phyloP scores from a whole-genome alignment of 495 filamentous ascomycete genomes.

The Articulospora tetracladia region DNA sequence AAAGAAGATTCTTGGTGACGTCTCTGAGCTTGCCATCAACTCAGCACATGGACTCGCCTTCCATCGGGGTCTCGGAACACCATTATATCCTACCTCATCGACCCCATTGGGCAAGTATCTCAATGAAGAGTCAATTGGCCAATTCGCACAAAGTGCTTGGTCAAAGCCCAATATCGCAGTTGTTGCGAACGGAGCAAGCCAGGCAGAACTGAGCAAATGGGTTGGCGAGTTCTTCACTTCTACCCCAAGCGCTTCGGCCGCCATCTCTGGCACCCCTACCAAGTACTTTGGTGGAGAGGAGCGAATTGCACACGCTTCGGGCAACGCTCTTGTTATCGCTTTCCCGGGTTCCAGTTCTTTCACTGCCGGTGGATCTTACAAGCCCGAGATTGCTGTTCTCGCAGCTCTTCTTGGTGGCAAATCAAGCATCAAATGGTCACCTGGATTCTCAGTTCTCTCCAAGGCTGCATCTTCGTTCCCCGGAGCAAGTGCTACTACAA shows the following conservation, averaged over 20 bases:
- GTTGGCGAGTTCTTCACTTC: constrained; percentile 81
- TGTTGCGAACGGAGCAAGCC: constrained; percentile 80
- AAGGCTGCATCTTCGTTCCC: constrained; percentile 66
- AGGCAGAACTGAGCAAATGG: constrained; percentile 81
- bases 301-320: constrained; percentile 69
- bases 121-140: constrained; percentile 60
- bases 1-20: constrained; percentile 58
- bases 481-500: constrained; percentile 61
- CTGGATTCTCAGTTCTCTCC: constrained; percentile 84
- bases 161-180: constrained; percentile 86
- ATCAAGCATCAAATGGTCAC: constrained; percentile 90
- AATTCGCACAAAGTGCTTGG: constrained; percentile 74
- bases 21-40: constrained; percentile 72
- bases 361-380: constrained; percentile 63
- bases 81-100: constrained; percentile 64
- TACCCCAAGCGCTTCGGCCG: constrained; percentile 34
- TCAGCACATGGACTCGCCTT: constrained; percentile 87
- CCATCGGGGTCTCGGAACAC: constrained; percentile 84
- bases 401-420: constrained; percentile 86
- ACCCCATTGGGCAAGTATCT: constrained; percentile 75
- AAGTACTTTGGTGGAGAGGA: constrained; percentile 96
- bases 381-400: constrained; percentile 87
- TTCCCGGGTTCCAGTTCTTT: constrained; percentile 86
- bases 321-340: constrained; percentile 78
- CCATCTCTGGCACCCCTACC: constrained; percentile 41